Percentiles rank a stretch among this genome's conserved stretches.
These are phyloP conservation scores for Casuarina equisetifolia DNA, from an alignment of 306 rosid species.

Conservation along the genomic window DNA sequence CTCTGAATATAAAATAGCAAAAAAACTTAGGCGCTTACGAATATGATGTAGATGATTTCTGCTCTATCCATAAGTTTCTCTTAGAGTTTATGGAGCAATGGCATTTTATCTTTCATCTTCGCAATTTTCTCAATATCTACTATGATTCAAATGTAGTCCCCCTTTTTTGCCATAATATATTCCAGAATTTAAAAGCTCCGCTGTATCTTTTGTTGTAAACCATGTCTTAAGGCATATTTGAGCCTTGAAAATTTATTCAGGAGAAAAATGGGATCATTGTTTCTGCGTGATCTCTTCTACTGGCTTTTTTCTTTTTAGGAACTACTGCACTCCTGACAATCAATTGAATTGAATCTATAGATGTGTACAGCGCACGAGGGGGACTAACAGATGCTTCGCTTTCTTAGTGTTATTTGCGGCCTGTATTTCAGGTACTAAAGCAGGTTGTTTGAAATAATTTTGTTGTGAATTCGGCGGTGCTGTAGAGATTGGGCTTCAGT, in stretches of 20 bases:
- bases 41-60: background rate
- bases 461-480: too few relatives aligned
- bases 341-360: too few relatives aligned
- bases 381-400: too few relatives aligned
- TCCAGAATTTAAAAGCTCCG: too few relatives aligned
- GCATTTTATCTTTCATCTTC: background rate
- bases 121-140: background rate
- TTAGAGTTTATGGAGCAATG: background rate
- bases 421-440: too few relatives aligned
- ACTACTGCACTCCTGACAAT: too few relatives aligned
- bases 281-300: background rate
- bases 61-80: background rate
- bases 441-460: too few relatives aligned
- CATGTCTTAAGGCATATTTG: background rate
- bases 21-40: background rate
- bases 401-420: too few relatives aligned
- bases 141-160: background rate
- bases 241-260: background rate
- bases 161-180: background rate
- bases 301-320: too few relatives aligned
- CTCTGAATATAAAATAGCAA: too few relatives aligned
- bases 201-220: background rate
- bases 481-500: too few relatives aligned
- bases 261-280: background rate
- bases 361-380: too few relatives aligned